Evolutionary conservation across 352 stramenopile species (phyloP), one percentile per base, ranked within the genome.

Genomic region (Globisporangium paroecandrum): DNA sequence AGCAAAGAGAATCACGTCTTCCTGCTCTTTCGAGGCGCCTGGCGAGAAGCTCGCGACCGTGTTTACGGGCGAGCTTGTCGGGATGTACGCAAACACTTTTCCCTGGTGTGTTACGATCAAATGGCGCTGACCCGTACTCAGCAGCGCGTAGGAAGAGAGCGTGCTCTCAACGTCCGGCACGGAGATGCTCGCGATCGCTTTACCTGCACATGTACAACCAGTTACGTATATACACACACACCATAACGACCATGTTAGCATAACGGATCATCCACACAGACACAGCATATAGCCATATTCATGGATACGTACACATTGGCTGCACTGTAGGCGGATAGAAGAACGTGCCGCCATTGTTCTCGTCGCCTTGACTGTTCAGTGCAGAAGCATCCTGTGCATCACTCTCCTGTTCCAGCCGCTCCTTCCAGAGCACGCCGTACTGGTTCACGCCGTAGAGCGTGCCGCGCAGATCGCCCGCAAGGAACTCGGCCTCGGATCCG

Each of bases 341-440:
- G 56, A 53, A 82, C 22, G 71, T 55, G 24, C 58, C 10, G 41
- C 13, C 18, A 9, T n/a, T 18, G 29, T 7, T 4, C n/a, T 25
- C 12, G 12, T 43, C 36, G 12, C 3, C 36, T 20, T 22, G 41
- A 22, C 41, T 49, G 41, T 1, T 3, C 41, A 22, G 15, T 10
- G 20, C 10, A 41, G 10, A 12, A n/a, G 24, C 13, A n/a, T 53
- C 9, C 27, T 46, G 51, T 24, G 7, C 49, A 36, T 51, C 53
- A 18, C 53, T 20, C 18, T 5, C 36, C 15, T 29, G 36, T 8
- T 3, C 29, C 29, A 58, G 12, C 32, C 61, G 61, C 61, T 66
- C 61, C 74, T 86, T 85, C 79, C 81, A 88, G 9, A 78, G 57
- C 22, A 89, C 67, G 38, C 86, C 77, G 69, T 85, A 79, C 64